Conservation (phyloP, 306 rosid genomes). For the Rosa lucieae region DNA sequence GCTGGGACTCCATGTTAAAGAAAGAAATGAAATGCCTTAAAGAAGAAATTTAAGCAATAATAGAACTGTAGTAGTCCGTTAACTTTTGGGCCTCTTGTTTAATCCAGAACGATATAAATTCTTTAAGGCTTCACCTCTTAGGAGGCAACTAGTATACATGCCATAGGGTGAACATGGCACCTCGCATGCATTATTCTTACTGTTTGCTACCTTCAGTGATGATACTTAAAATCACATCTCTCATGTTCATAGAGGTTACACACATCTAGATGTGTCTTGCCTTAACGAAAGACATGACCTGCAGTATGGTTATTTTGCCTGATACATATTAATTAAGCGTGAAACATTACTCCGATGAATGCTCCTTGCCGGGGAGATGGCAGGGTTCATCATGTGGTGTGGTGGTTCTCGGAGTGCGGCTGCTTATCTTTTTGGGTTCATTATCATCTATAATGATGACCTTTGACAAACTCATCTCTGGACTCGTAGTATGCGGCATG, state of each 20-base stretch:
- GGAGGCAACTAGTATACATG: background rate
- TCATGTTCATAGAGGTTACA: background rate
- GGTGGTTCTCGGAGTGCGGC: background rate
- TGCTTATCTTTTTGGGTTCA: constrained; percentile 8
- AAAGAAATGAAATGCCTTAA: no score
- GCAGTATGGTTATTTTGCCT: background rate
- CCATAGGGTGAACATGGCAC: background rate
- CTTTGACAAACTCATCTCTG: constrained; percentile 17
- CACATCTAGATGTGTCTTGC: background rate
- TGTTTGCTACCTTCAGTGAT: background rate
- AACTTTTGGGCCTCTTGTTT: background rate
- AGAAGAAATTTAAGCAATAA: background rate
- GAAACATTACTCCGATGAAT: background rate
- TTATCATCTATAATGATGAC: background rate
- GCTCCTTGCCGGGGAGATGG: background rate
- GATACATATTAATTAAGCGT: background rate
- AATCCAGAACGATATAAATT: background rate
- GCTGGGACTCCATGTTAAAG: background rate
- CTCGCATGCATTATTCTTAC: background rate
- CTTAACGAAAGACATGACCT: background rate
- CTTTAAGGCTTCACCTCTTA: background rate
- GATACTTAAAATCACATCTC: background rate
- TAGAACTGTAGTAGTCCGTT: background rate
- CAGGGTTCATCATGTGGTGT: background rate
- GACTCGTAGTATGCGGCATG: constrained; percentile 59